A percentile compares a stretch with the other conserved stretches of the same genome.
Evolutionary conservation across 768 basidiomycete species (phyloP).

Genomic region (Amylocystis lapponica): DNA sequence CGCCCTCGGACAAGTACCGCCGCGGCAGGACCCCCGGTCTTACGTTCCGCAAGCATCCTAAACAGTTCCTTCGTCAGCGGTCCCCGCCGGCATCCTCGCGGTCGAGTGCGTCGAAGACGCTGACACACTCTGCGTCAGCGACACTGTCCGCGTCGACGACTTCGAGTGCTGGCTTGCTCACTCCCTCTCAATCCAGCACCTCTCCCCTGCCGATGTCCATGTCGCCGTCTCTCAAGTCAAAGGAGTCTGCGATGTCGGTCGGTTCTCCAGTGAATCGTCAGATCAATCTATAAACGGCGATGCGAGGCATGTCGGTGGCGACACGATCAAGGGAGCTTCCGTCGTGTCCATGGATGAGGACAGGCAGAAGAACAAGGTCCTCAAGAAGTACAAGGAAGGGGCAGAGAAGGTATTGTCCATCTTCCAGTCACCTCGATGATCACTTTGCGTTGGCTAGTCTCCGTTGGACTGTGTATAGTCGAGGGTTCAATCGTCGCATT

Average conservation of each 20-base stretch:
- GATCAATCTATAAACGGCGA: slow-evolving; percentile 61
- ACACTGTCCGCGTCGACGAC: slow-evolving; percentile 40
- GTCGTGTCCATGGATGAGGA: slow-evolving; percentile 33
- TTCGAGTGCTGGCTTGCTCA: slow-evolving; percentile 47
- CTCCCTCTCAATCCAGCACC: slow-evolving; percentile 56
- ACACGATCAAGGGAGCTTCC: slow-evolving; percentile 26
- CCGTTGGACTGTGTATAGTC: background rate
- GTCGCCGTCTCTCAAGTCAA: slow-evolving; percentile 73
- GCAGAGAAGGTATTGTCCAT: slow-evolving; percentile 82
- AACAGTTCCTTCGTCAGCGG: slow-evolving; percentile 68
- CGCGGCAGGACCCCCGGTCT: slow-evolving; percentile 67
- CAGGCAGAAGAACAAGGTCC: slow-evolving; percentile 64
- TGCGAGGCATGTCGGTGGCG: slow-evolving; percentile 17
- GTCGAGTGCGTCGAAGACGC: slow-evolving; percentile 30
- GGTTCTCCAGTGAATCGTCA: slow-evolving; percentile 65
- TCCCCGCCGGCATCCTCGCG: slow-evolving; percentile 49
- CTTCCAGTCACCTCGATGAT: slow-evolving; percentile 61
- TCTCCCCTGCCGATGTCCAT: slow-evolving; percentile 34
- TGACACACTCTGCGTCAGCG: slow-evolving; percentile 40
- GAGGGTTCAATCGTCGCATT: slow-evolving; percentile 4
- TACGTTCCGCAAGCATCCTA: slow-evolving; percentile 66
- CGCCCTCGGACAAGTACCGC: slow-evolving; percentile 46
- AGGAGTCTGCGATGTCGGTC: slow-evolving; percentile 72
- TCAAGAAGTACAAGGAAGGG: slow-evolving; percentile 84
- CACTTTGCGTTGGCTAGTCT: slow-evolving; percentile 2